Evolutionary conservation across 306 rosid genomes (phyloP).

Genomic region (Amphicarpaea edgeworthii): DNA sequence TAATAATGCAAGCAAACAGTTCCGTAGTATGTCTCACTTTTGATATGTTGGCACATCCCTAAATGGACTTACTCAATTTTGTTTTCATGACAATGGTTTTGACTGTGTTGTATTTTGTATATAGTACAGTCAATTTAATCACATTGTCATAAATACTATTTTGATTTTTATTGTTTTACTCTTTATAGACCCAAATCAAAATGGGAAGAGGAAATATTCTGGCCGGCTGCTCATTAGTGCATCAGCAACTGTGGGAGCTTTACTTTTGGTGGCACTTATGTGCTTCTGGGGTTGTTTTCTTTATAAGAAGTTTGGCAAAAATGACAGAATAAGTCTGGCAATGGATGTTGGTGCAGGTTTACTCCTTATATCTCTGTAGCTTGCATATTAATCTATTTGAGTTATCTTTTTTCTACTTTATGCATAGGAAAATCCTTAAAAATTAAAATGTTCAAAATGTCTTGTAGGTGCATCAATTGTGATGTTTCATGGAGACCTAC

Average conservation of each 20-base stretch:
- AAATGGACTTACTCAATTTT: constrained; percentile 27
- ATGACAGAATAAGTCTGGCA: constrained; percentile 70
- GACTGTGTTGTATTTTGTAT: constrained; percentile 10
- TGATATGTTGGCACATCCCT: constrained; percentile 22
- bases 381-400: constrained; percentile 35
- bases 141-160: constrained; percentile 27
- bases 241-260: constrained; percentile 96
- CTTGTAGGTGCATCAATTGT: constrained; percentile 90
- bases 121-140: constrained; percentile 28
- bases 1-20: constrained; percentile 19
- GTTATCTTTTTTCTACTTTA: constrained; percentile 36
- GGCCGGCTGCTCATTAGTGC: constrained; percentile 97
- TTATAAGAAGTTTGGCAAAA: constrained; percentile 89
- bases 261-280: constrained; percentile 99
- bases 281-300: constrained; percentile 99
- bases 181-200: constrained; percentile 66
- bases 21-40: constrained; percentile 31
- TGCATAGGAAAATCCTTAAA: constrained; percentile 35
- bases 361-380: constrained; percentile 45
- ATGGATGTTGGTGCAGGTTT: constrained; percentile 91
- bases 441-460: constrained; percentile 42
- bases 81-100: constrained; percentile 26
- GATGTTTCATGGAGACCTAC: constrained; percentile 99
- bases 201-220: constrained; percentile 82
- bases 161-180: constrained; percentile 35